A percentile compares a stretch with the other conserved stretches of the same genome.
These are phyloP conservation scores for Sicyos edulis DNA, from an alignment of 306 rosid genomes.

Conservation along the genomic window DNA sequence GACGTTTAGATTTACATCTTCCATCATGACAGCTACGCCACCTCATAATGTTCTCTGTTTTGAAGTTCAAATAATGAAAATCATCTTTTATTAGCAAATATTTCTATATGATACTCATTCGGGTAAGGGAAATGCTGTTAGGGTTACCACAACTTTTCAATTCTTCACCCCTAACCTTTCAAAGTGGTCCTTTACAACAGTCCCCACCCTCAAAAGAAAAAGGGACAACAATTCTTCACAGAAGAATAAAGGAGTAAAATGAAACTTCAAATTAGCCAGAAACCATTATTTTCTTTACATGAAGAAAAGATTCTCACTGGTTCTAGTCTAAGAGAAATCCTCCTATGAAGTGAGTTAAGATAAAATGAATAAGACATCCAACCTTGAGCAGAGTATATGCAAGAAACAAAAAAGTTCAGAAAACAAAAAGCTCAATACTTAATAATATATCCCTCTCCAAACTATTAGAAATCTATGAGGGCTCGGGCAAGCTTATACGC, in stretches of 20 bases:
- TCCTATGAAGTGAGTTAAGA: neutral
- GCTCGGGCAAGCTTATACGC: no score
- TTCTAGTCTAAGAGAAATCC: conserved; percentile 19
- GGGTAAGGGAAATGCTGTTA: neutral
- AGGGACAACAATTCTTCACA: neutral
- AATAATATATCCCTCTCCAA: no score
- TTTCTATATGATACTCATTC: neutral
- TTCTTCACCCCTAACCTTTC: neutral
- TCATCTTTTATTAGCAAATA: neutral
- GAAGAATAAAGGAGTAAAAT: neutral
- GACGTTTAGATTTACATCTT: no score
- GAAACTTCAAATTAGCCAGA: neutral
- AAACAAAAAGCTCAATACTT: no score
- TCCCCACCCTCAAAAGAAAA: neutral
- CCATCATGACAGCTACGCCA: no score
- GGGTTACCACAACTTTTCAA: neutral
- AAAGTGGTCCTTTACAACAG: neutral
- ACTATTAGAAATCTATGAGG: no score
- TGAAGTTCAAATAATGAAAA: neutral
- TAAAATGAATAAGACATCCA: conserved; percentile 22
- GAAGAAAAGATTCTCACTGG: neutral
- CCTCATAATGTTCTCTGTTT: no score
- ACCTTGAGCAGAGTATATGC: neutral
- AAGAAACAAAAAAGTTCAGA: no score
- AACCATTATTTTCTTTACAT: neutral